Evolutionary conservation across 2,329 filamentous ascomycete genomes (phyloP), one percentile per base, ranked within the genome.

Genomic region (Macrophomina phaseolina): DNA sequence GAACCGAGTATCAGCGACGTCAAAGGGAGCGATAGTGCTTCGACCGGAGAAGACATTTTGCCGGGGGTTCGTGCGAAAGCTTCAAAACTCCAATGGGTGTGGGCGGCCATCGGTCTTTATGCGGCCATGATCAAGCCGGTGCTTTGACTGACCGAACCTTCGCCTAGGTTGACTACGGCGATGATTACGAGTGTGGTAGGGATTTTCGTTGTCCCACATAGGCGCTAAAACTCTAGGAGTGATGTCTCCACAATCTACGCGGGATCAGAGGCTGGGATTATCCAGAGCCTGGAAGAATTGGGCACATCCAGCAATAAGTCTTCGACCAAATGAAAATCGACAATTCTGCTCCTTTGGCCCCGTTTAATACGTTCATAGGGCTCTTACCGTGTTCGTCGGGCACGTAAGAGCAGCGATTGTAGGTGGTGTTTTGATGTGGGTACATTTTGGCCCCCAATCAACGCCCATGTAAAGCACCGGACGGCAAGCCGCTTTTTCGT

Each of bases 1-100:
- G 58, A 18, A 23, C 58, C 58, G 30, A 62, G 58, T 16, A 62
- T n/a, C 36, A 48, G 42, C 45, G 58, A 62, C 28, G 58, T 28
- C 18, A 62, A 16, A 38, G 58, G 45, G 12, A 62, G 58, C 23
- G 58, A 61, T 28, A 61, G 56, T 23, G 40, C 42, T 48, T 48
- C 42, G 36, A 28, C 32, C 2, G 58, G 30, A 9, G 58, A 62
- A 49, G 58, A 14, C 58, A 62, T 62, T 11, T 62, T 38, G 38
- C 5, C 42, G 45, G 18, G 45, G 32, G 36, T 23, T 16, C 28
- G 42, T 32, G 30, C 42, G 30, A 12, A 28, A 16, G 45, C 16
- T 49, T n/a, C n/a, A 34, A 40, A 32, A 46, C 56, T 46, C 34
- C 4, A 46, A 48, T 55, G 32, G 6, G 8, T n/a, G 12, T 9